Percentiles rank a stretch among this genome's conserved stretches.
Evolutionary conservation across 2,329 filamentous ascomycete species (phyloP).

Genomic region (Pyricularia sp.): DNA sequence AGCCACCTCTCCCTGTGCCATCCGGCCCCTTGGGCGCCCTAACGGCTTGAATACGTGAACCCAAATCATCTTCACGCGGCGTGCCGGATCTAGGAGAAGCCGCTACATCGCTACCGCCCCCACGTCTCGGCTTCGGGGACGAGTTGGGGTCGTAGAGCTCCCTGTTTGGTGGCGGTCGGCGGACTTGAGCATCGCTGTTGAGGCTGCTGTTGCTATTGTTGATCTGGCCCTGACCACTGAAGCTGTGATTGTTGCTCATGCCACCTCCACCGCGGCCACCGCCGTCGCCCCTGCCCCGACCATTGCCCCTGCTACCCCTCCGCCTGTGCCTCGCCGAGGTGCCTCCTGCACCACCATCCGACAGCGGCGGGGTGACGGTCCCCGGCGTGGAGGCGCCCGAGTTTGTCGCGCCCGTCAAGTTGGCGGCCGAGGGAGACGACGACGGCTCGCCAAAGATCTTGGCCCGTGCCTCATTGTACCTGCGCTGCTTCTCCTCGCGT

Average conservation of each 20-base stretch:
- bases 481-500: slow-evolving; percentile 76
- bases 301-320: neutral
- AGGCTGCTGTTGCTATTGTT: slow-evolving; percentile 7
- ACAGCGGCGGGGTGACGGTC: slow-evolving; percentile 44
- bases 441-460: slow-evolving; percentile 62
- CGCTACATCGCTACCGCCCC: slow-evolving; percentile 21
- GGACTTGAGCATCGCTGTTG: slow-evolving; percentile 13
- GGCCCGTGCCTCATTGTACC: slow-evolving; percentile 79
- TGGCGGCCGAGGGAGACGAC: slow-evolving; percentile 7
- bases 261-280: neutral
- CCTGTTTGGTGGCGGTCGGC: slow-evolving; percentile 23
- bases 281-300: slow-evolving; percentile 29
- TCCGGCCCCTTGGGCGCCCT: slow-evolving; percentile 70
- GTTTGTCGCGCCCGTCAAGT: neutral
- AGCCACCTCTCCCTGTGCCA: slow-evolving; percentile 60
- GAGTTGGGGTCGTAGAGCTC: slow-evolving; percentile 72
- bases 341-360: neutral
- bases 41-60: slow-evolving; percentile 39
- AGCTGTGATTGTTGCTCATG: neutral
- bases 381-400: slow-evolving; percentile 51
- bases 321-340: neutral
- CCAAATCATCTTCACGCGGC: slow-evolving; percentile 40
- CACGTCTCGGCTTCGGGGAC: slow-evolving; percentile 46
- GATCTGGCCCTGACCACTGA: neutral
- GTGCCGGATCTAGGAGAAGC: slow-evolving; percentile 27